phyloP scores from a whole-genome alignment of 768 basidiomycete species.

The Tulasnella sp. region DNA sequence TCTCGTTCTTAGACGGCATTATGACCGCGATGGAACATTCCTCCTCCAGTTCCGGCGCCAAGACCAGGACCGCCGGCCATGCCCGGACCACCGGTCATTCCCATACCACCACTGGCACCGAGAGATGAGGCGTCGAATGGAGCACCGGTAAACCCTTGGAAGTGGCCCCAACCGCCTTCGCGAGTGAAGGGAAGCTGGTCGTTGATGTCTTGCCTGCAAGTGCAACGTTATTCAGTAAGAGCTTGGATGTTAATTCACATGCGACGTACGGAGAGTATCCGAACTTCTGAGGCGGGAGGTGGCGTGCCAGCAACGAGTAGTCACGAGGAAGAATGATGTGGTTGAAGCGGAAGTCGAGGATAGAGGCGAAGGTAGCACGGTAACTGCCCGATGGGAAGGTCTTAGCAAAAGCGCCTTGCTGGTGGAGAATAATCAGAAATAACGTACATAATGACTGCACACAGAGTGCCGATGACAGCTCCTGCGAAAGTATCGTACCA shows the following conservation, averaged over 20 bases:
- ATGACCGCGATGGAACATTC: not conserved
- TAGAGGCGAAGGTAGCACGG: slow-evolving; percentile 59
- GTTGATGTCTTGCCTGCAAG: slow-evolving; percentile 7
- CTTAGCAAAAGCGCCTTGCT: not conserved
- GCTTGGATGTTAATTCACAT: slow-evolving; percentile 40
- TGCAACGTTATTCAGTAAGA: not conserved
- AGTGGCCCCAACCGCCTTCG: slow-evolving; percentile 54
- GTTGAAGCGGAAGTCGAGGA: slow-evolving; percentile 63
- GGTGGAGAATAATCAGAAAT: not conserved
- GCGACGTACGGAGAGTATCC: slow-evolving; percentile 44
- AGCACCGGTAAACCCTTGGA: slow-evolving; percentile 48
- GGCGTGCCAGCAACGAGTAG: slow-evolving; percentile 51
- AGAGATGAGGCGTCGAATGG: slow-evolving; percentile 50
- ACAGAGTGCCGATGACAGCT: slow-evolving; percentile 53
- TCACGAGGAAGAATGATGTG: slow-evolving; percentile 59
- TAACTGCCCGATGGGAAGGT: slow-evolving; percentile 44
- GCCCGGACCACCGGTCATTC: slow-evolving; percentile 28
- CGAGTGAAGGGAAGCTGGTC: slow-evolving; percentile 49
- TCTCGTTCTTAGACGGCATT: slow-evolving; percentile 1
- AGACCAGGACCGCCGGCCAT: slow-evolving; percentile 12
- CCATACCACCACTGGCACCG: slow-evolving; percentile 23
- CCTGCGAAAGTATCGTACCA: slow-evolving; percentile 64
- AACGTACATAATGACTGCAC: slow-evolving; percentile 47
- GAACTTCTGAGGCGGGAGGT: slow-evolving; percentile 21
- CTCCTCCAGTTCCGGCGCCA: not conserved